Evolutionary conservation across 441 rosid species (phyloP).

Genomic region (Hura crepitans): DNA sequence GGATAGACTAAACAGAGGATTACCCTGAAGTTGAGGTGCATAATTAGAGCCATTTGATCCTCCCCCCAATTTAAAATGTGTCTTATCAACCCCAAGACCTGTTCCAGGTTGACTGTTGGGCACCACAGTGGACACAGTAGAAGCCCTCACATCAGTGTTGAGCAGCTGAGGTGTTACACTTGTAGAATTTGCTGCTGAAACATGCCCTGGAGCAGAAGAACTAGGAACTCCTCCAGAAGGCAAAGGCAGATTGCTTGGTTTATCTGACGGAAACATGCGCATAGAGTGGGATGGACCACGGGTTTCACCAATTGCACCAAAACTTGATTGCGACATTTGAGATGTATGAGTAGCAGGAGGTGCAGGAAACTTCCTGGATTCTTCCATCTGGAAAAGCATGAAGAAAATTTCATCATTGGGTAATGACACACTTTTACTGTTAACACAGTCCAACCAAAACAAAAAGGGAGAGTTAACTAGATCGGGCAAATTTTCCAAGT

Average conservation of each 20-base stretch:
- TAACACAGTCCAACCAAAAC: slow-evolving; percentile 5
- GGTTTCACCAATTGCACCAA: slow-evolving; percentile 35
- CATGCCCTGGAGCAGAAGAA: slow-evolving; percentile 32
- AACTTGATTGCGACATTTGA: slow-evolving; percentile 43
- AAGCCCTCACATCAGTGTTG: slow-evolving; percentile 38
- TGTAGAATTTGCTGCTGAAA: slow-evolving; percentile 36
- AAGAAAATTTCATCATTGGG: slow-evolving; percentile 17
- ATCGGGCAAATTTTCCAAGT: not conserved
- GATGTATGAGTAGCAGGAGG: slow-evolving; percentile 46
- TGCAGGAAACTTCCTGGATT: slow-evolving; percentile 43
- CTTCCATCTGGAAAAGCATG: slow-evolving; percentile 65
- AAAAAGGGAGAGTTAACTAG: slow-evolving; percentile 6
- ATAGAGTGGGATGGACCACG: slow-evolving; percentile 39
- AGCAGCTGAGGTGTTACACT: slow-evolving; percentile 36
- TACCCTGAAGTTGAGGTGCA: slow-evolving; percentile 48
- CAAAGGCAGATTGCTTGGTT: slow-evolving; percentile 28
- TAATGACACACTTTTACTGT: not conserved
- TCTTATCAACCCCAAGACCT: slow-evolving; percentile 43
- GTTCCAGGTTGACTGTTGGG: slow-evolving; percentile 42
- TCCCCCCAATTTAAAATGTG: slow-evolving; percentile 43
- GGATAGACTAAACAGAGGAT: slow-evolving; percentile 1
- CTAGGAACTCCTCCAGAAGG: slow-evolving; percentile 42
- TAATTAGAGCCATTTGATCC: slow-evolving; percentile 44
- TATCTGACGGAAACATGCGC: slow-evolving; percentile 42
- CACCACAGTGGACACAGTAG: slow-evolving; percentile 34